Conservation (phyloP, 2,329 filamentous ascomycete genomes). For the Metarhizium robertsii region DNA sequence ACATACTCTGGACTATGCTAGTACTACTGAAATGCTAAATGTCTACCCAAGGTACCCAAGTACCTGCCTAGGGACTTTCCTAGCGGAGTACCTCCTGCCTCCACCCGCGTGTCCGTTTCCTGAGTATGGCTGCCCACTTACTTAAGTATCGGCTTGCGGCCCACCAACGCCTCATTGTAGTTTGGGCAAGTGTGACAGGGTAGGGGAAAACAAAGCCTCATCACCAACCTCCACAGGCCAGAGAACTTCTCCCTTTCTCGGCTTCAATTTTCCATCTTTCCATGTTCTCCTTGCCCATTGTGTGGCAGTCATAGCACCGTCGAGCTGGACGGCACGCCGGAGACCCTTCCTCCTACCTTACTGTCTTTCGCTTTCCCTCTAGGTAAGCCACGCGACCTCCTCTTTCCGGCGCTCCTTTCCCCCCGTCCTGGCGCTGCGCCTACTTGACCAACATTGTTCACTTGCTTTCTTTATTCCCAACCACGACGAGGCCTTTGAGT, state of each 20-base stretch:
- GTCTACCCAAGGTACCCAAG: no score
- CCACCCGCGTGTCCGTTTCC: background rate
- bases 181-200: slow-evolving; percentile 24
- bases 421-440: slow-evolving; percentile 4
- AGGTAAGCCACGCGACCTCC: slow-evolving; percentile 19
- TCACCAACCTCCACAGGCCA: slow-evolving; percentile 21
- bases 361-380: slow-evolving; percentile 16
- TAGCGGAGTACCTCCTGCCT: slow-evolving; percentile 1
- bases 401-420: slow-evolving; percentile 5
- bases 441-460: slow-evolving; percentile 4
- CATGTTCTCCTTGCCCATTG: slow-evolving; percentile 28
- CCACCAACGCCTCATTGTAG: slow-evolving; percentile 18
- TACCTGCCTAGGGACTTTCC: no score
- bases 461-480: slow-evolving; percentile 7
- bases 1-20: no score
- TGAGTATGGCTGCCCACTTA: background rate
- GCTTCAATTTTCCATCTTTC: slow-evolving; percentile 14
- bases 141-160: slow-evolving; percentile 8
- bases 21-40: no score
- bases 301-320: slow-evolving; percentile 28
- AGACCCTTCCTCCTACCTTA: slow-evolving; percentile 15
- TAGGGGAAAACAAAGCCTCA: slow-evolving; percentile 34
- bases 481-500: background rate
- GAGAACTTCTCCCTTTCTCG: slow-evolving; percentile 14
- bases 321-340: slow-evolving; percentile 26